phyloP scores from a whole-genome alignment of 148 eudicot genomes.

The Tetragonia tetragonoides region DNA sequence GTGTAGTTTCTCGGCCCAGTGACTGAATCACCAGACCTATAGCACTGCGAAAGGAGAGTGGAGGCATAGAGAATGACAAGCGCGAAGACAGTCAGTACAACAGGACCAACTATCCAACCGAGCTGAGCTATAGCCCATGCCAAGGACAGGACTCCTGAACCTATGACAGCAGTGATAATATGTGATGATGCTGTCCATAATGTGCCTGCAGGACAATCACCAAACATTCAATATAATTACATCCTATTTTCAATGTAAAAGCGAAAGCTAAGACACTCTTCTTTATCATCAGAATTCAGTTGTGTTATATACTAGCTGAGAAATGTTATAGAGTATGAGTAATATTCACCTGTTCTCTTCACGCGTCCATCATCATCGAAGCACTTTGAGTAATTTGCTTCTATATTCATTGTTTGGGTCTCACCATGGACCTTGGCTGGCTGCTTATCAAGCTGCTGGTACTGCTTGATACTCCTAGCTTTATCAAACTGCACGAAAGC shows the following conservation, averaged over 20 bases:
- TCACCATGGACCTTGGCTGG: not conserved
- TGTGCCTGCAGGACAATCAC: constrained; percentile 22
- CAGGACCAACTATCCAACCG: constrained; percentile 57
- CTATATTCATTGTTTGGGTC: constrained; percentile 4
- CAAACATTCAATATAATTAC: not conserved
- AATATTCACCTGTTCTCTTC: constrained; percentile 32
- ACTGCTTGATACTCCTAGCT: not conserved
- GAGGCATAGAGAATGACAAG: constrained; percentile 30
- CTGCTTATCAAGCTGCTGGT: not conserved
- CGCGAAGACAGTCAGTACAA: constrained; percentile 39
- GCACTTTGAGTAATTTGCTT: constrained; percentile 20
- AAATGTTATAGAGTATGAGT: not conserved
- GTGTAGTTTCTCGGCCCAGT: constrained; percentile 39
- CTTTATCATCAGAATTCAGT: not conserved
- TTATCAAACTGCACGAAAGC: not conserved
- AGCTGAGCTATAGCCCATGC: constrained; percentile 58
- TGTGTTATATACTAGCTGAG: not conserved
- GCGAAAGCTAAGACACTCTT: not conserved
- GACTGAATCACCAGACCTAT: constrained; percentile 29
- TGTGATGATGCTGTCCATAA: constrained; percentile 55
- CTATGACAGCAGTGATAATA: constrained; percentile 55
- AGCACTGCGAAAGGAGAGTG: constrained; percentile 32
- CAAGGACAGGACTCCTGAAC: constrained; percentile 52
- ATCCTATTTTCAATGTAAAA: too few relatives aligned
- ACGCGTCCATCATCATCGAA: constrained; percentile 43